Evolutionary conservation across 2,329 filamentous ascomycete species (phyloP).

Genomic region (Penicillium paneum): DNA sequence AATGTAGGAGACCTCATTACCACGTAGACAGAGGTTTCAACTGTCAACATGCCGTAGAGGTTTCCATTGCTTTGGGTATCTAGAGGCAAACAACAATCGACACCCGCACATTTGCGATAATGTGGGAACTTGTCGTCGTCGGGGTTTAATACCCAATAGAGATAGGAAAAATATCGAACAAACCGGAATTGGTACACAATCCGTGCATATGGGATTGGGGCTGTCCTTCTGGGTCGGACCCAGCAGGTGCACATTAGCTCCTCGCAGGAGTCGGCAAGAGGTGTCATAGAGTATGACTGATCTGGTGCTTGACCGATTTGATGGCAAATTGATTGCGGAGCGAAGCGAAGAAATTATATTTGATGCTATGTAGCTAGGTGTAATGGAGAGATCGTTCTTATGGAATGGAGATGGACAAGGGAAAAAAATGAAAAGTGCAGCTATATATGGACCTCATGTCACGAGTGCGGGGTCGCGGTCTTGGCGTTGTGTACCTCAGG

Average conservation of each 20-base stretch:
- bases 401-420: background rate
- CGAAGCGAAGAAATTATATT: background rate
- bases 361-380: background rate
- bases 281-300: background rate
- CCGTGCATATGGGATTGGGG: background rate
- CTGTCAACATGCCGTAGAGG: constrained; percentile 17
- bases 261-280: background rate
- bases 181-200: background rate
- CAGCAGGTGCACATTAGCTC: background rate
- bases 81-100: constrained; percentile 24
- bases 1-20: constrained; percentile 20
- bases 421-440: background rate
- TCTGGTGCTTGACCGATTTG: too few relatives aligned
- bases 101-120: constrained; percentile 18
- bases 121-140: constrained; percentile 22
- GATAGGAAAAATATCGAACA: background rate
- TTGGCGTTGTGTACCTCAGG: background rate
- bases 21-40: constrained; percentile 17
- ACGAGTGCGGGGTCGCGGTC: background rate
- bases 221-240: background rate
- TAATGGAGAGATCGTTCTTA: background rate
- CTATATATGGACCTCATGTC: background rate
- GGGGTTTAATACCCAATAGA: constrained; percentile 17
- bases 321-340: too few relatives aligned
- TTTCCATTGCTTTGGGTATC: constrained; percentile 17